Evolutionary conservation across 495 filamentous ascomycete species (phyloP).

Genomic region (Cetradonia linearis): DNA sequence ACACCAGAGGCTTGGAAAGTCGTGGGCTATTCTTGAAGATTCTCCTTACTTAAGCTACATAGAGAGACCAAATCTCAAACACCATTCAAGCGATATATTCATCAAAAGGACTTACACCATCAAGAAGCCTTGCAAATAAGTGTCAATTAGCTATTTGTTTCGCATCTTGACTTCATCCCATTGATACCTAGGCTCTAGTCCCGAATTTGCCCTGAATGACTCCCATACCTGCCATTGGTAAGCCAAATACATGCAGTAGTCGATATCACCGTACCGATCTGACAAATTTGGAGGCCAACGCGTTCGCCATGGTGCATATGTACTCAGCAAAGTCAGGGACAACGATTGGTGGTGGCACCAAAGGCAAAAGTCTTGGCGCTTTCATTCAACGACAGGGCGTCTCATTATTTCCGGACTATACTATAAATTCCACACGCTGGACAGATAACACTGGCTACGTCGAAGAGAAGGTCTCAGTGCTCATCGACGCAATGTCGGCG

Average conservation of each 20-base stretch:
- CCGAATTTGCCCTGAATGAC: conserved; percentile 74
- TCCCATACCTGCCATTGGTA: conserved; percentile 51
- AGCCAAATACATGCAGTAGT: too few species aligned
- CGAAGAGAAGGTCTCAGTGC: not conserved
- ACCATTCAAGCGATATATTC: not conserved
- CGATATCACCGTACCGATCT: conserved; percentile 39
- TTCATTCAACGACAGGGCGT: not conserved
- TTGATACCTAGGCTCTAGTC: conserved; percentile 81
- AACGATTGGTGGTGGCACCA: not conserved
- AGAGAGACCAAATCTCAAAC: not conserved
- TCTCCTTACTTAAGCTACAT: too few species aligned
- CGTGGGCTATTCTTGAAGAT: too few species aligned
- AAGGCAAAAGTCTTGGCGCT: conserved; percentile 1
- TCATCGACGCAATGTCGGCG: conserved; percentile 48
- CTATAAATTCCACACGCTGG: not conserved
- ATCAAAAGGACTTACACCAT: conserved; percentile 23
- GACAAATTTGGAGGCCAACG: conserved; percentile 54
- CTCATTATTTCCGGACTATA: not conserved
- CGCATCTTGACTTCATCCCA: conserved; percentile 4
- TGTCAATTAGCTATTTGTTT: conserved; percentile 6
- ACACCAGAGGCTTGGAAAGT: not conserved
- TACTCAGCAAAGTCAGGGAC: not conserved
- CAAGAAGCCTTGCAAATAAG: conserved; percentile 26
- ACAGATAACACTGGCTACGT: conserved; percentile 2
- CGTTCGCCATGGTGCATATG: conserved; percentile 19